Base-by-base conservation (phyloP, 1,284 basidiomycete genomes). In the Ceratobasidium sp. region DNA sequence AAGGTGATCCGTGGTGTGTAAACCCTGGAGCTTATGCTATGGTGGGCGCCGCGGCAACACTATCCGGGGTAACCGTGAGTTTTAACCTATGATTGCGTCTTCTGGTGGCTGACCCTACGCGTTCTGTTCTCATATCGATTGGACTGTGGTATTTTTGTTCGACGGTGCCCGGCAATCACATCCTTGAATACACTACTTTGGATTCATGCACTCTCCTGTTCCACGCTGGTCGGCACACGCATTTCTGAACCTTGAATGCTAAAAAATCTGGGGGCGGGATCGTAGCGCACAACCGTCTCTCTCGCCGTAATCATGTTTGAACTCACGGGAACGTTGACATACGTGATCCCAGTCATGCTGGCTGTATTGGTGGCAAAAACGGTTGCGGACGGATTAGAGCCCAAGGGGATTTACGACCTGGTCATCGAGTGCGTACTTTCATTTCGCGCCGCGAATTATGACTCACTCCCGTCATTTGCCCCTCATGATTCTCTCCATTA, bases 231-330 rank as follows among this genome's bases (percentile, higher is more conserved):
- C 19, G 43, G 19, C 43, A 19, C 31, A 22, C 58, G 16, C 37
- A 27, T n/a, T 14, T 43, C 39, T 34, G 58, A 14, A 7, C 34
- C 37, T 34, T 19, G 34, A 6, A 16, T 1, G 51, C 8, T 16
- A 37, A 59, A 49, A 24, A 51, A 63, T 72, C 61, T 75, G 62
- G 59, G 1, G 1, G 19, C 19, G 14, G 7, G 39, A 71, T 73
- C 49, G 61, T 75, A 92, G 90, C 86, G 93, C 46, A 94, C 93
- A 16, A 95, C 94, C 0, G 94, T 98, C 9, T 96, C 95, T 1
- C 87, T 98, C 64, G 96, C 95, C 1, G 96, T 98, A 69, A 98
- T 98, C 83, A 95, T 98, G 88, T 94, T 98, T 79, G 97, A 98
- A 82, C 86, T 99, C 61, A 99, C 96, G 0, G 93, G 95, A 76